These are phyloP conservation scores for Babesia microti DNA, from an alignment of 169 alveolate species.

Conservation along the genomic window DNA sequence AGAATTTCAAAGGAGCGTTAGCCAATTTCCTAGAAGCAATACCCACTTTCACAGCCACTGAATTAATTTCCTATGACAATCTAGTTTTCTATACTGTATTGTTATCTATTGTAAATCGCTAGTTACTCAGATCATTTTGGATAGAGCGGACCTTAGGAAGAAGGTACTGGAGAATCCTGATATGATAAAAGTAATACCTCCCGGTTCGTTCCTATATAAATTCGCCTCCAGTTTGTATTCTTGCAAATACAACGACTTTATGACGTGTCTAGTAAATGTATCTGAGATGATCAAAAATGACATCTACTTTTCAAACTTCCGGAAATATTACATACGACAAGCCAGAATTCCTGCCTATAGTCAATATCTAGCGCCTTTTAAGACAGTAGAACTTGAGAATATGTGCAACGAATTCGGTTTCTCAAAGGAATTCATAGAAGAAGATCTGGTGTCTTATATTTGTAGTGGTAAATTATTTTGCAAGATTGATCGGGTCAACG, in stretches of 20 bases:
- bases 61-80: conserved; percentile 79
- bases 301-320: conserved; percentile 70
- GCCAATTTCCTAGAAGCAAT: conserved; percentile 70
- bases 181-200: conserved; percentile 79
- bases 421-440: conserved; percentile 79
- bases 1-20: conserved; percentile 81
- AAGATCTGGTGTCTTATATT: conserved; percentile 80
- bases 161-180: conserved; percentile 79
- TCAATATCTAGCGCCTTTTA: conserved; percentile 85
- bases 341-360: conserved; percentile 87
- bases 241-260: conserved; percentile 78
- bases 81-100: conserved; percentile 82
- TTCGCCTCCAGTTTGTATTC: conserved; percentile 73
- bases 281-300: conserved; percentile 66
- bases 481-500: conserved; percentile 88
- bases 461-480: conserved; percentile 83
- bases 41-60: conserved; percentile 89
- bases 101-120: conserved; percentile 59
- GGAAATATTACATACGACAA: conserved; percentile 77
- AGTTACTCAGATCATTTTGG: conserved; percentile 59
- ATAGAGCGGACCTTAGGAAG: conserved; percentile 64
- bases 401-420: conserved; percentile 92
- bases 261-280: conserved; percentile 53
- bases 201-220: conserved; percentile 67
- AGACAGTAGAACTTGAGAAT: conserved; percentile 83